These are phyloP conservation scores for Sclerotinia minor DNA, from an alignment of 2,329 filamentous ascomycete species.

Conservation along the genomic window DNA sequence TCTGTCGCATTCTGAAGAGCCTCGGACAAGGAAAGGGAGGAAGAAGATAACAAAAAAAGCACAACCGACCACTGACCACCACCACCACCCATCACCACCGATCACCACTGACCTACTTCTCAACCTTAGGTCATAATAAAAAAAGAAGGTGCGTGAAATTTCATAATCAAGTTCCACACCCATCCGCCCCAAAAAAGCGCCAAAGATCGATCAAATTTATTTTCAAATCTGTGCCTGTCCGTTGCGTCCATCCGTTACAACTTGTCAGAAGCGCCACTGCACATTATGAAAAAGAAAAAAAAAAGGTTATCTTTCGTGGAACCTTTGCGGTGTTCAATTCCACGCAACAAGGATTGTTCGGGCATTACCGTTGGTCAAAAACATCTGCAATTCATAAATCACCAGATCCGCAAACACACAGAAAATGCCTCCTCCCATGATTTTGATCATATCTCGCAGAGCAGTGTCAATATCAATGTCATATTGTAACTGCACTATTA, in stretches of 20 bases:
- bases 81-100: too few relatives aligned
- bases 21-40: conserved; percentile 4
- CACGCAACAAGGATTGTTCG: conserved; percentile 39
- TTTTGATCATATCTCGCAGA: conserved; percentile 34
- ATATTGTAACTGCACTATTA: conserved; percentile 26
- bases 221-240: conserved; percentile 23
- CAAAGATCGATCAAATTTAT: conserved; percentile 20
- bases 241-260: conserved; percentile 21
- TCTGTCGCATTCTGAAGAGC: conserved; percentile 3
- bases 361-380: conserved; percentile 32
- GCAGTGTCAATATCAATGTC: conserved; percentile 25
- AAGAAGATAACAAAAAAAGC: background rate
- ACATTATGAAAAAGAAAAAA: background rate
- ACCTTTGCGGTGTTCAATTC: conserved; percentile 31
- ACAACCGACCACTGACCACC: background rate
- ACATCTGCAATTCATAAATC: conserved; percentile 31
- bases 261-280: conserved; percentile 17
- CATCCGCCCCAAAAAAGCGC: background rate
- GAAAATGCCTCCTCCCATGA: conserved; percentile 33
- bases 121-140: background rate
- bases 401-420: conserved; percentile 39
- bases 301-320: conserved; percentile 33
- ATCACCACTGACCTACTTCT: too few relatives aligned
- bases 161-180: conserved; percentile 21
- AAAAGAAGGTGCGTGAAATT: conserved; percentile 23